Percentiles rank a stretch among this genome's conserved stretches.
Evolutionary conservation across 352 stramenopile genomes (phyloP).

Genomic region (Pythium vanterpoolii): DNA sequence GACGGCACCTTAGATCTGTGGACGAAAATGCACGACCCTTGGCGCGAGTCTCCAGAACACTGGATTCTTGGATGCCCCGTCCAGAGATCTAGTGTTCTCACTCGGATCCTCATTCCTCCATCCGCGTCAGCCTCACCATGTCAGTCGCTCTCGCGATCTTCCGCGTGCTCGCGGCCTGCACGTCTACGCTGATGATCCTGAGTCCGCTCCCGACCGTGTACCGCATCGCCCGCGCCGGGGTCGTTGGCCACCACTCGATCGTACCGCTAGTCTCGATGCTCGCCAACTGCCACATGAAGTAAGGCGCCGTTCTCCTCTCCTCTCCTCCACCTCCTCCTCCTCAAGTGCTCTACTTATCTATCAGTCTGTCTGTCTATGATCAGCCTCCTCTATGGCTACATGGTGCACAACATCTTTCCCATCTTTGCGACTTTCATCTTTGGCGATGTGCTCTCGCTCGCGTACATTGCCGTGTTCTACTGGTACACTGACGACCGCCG

Average conservation of each 20-base stretch:
- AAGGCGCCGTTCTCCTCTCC: not conserved
- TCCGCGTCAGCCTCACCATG: not conserved
- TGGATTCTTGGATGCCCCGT: not conserved
- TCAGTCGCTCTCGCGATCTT: slow-evolving; percentile 19
- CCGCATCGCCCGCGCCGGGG: slow-evolving; percentile 29
- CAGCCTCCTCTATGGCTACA: slow-evolving; percentile 41
- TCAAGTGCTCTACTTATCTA: not conserved
- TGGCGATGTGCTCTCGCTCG: slow-evolving; percentile 34
- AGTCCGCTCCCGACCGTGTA: slow-evolving; percentile 37
- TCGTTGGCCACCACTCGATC: slow-evolving; percentile 40
- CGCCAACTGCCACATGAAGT: slow-evolving; percentile 38
- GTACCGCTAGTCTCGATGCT: slow-evolving; percentile 48
- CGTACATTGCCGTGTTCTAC: slow-evolving; percentile 53
- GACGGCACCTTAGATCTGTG: not conserved
- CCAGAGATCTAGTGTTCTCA: no score
- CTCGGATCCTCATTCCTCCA: not conserved
- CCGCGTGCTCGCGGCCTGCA: slow-evolving; percentile 27
- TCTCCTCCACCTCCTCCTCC: not conserved
- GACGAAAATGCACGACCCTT: no score
- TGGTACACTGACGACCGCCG: slow-evolving; percentile 35
- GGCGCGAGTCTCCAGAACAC: not conserved
- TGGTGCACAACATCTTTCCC: slow-evolving; percentile 43
- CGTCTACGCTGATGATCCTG: slow-evolving; percentile 35
- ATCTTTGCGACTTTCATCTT: slow-evolving; percentile 44
- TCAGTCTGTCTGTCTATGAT: no score